A percentile compares a stretch with the other conserved stretches of the same genome.
Conservation (phyloP, 2,329 filamentous ascomycete genomes). For the Ophiosphaerella herpotricha region DNA sequence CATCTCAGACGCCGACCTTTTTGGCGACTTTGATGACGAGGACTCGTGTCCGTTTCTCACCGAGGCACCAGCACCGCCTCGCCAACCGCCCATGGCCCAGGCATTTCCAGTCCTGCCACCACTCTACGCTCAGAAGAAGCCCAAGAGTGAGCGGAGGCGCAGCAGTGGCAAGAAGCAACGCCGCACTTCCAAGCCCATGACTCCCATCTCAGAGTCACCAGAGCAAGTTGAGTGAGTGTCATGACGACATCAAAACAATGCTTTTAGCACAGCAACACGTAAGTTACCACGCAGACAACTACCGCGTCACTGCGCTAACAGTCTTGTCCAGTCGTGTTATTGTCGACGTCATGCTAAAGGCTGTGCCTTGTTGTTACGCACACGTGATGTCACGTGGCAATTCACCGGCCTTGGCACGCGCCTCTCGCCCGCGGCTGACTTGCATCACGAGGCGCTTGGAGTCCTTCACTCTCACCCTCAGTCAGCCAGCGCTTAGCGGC, state of each 20-base stretch:
- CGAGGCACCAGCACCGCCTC: conserved; percentile 47
- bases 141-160: conserved; percentile 46
- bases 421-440: no score
- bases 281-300: conserved; percentile 5
- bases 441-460: no score
- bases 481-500: no score
- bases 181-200: conserved; percentile 49
- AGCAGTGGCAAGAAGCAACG: conserved; percentile 48
- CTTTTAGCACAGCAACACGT: background rate
- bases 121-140: conserved; percentile 48
- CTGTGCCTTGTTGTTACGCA: no score
- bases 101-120: conserved; percentile 46
- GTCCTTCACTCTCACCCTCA: no score
- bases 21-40: conserved; percentile 44
- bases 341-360: no score
- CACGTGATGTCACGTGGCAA: no score
- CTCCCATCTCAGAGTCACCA: conserved; percentile 48
- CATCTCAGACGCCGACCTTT: conserved; percentile 50
- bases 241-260: conserved; percentile 1
- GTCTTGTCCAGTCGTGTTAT: conserved; percentile 6
- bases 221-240: conserved; percentile 44
- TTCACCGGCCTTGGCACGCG: no score
- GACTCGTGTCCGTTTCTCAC: conserved; percentile 40
- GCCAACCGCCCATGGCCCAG: conserved; percentile 41
- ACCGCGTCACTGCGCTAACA: conserved; percentile 6